phyloP scores from a whole-genome alignment of 192 early-diverging fungal species.

The Dissophora globulifera region DNA sequence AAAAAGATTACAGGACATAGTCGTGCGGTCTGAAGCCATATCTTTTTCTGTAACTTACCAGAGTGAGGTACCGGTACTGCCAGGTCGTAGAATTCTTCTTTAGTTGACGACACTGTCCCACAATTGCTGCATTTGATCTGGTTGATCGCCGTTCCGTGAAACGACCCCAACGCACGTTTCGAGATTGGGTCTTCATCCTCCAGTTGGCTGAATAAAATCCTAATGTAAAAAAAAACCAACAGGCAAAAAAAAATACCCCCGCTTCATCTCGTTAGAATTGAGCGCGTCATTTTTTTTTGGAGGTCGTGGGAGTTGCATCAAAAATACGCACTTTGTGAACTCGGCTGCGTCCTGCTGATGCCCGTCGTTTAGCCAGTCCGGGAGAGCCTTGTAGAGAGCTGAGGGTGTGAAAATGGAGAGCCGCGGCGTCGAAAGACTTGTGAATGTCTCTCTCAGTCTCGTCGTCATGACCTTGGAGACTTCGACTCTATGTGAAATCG shows the following conservation, averaged over 20 bases:
- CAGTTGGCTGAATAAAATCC: constrained; percentile 32
- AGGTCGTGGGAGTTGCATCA: too few relatives aligned
- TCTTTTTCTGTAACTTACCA: constrained; percentile 7
- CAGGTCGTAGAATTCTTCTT: constrained; percentile 39
- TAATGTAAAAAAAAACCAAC: constrained; percentile 11
- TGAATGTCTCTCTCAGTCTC: constrained; percentile 26
- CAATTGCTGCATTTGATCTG: constrained; percentile 35
- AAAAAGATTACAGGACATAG: too few relatives aligned
- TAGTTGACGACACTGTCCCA: constrained; percentile 30
- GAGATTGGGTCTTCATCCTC: constrained; percentile 34
- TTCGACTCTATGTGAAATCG: constrained; percentile 13
- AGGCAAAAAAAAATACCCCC: too few relatives aligned
- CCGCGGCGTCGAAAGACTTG: constrained; percentile 24
- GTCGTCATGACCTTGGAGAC: constrained; percentile 18
- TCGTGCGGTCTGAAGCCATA: too few relatives aligned
- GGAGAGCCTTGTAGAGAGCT: constrained; percentile 28
- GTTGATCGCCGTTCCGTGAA: constrained; percentile 38
- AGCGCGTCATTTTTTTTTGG: background rate
- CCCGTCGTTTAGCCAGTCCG: constrained; percentile 46
- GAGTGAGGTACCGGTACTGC: constrained; percentile 28
- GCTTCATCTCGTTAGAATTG: too few relatives aligned
- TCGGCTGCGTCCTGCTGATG: constrained; percentile 48
- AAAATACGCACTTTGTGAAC: constrained; percentile 30
- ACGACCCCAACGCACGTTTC: constrained; percentile 21
- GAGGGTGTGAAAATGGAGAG: constrained; percentile 32